These are phyloP conservation scores for Trichomonas gallinae DNA, from an alignment of 208 protist species.

Conservation along the genomic window DNA sequence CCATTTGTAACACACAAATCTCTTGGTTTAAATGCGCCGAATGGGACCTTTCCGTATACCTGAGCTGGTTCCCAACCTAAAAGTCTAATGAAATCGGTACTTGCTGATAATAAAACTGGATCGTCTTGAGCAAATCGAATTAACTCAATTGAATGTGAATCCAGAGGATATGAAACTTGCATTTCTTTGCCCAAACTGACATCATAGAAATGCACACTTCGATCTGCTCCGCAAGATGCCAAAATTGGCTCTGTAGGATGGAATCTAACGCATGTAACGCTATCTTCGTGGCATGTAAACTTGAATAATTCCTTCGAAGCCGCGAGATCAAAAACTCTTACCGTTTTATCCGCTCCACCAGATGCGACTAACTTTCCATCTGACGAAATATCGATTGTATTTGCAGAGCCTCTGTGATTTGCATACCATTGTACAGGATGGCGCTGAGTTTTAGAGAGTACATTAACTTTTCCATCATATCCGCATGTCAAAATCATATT, in stretches of 20 bases:
- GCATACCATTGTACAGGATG: not conserved
- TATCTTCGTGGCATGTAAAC: not conserved
- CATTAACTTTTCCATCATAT: not conserved
- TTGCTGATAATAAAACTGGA: not conserved
- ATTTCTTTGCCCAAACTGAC: not conserved
- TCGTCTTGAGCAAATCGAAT: not conserved
- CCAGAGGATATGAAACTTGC: not conserved
- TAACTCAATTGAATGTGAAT: not conserved
- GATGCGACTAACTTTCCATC: not conserved
- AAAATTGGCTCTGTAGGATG: slow-evolving; percentile 6
- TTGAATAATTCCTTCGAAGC: not conserved
- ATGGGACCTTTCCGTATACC: not conserved
- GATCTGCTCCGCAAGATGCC: not conserved
- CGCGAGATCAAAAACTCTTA: not conserved
- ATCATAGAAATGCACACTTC: not conserved
- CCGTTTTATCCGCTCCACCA: not conserved
- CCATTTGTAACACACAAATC: not conserved
- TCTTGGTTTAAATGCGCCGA: not conserved
- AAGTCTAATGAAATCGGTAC: not conserved
- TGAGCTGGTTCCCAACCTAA: not conserved
- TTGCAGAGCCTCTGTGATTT: not conserved
- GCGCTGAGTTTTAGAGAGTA: not conserved
- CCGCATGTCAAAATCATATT: not conserved
- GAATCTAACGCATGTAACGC: not conserved
- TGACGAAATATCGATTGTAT: not conserved